These are phyloP conservation scores for Nigrospora osmanthi DNA, from an alignment of 2,329 filamentous ascomycete genomes.

Conservation along the genomic window DNA sequence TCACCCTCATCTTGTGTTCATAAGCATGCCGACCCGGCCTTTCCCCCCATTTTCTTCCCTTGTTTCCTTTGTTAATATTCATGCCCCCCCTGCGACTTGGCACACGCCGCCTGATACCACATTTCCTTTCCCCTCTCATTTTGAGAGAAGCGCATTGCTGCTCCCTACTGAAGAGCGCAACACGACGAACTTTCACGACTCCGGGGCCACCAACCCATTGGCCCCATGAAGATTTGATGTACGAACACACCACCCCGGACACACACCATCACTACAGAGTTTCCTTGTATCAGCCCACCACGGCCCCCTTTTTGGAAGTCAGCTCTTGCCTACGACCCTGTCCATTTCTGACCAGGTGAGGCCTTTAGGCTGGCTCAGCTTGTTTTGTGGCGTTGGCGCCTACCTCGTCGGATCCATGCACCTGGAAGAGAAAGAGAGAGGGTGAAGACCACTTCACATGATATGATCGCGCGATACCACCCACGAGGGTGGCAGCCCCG, in stretches of 20 bases:
- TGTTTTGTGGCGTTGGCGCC: too few relatives aligned
- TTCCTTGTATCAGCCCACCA: slow-evolving; percentile 13
- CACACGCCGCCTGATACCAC: neutral
- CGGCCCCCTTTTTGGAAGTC: neutral
- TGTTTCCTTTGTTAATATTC: neutral
- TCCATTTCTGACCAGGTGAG: too few relatives aligned
- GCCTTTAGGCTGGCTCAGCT: too few relatives aligned
- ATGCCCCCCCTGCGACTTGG: neutral
- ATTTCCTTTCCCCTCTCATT: neutral
- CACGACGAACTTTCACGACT: slow-evolving; percentile 7
- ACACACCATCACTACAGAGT: slow-evolving; percentile 10
- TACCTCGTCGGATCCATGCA: too few relatives aligned
- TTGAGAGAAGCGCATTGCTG: slow-evolving; percentile 7
- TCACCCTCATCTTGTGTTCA: slow-evolving; percentile 2
- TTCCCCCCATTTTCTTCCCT: slow-evolving; percentile 5
- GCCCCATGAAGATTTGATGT: slow-evolving; percentile 8
- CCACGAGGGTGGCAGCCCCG: too few relatives aligned
- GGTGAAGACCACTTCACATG: too few relatives aligned
- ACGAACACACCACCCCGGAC: slow-evolving; percentile 10
- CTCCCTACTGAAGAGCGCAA: slow-evolving; percentile 3
- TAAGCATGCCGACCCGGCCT: slow-evolving; percentile 7
- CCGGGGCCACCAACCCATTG: slow-evolving; percentile 8
- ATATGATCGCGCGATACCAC: too few relatives aligned
- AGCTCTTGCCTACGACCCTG: too few relatives aligned
- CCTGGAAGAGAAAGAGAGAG: too few relatives aligned